Evolutionary conservation across 1,284 basidiomycete species (phyloP).

Genomic region (Irpex rosettiformis): DNA sequence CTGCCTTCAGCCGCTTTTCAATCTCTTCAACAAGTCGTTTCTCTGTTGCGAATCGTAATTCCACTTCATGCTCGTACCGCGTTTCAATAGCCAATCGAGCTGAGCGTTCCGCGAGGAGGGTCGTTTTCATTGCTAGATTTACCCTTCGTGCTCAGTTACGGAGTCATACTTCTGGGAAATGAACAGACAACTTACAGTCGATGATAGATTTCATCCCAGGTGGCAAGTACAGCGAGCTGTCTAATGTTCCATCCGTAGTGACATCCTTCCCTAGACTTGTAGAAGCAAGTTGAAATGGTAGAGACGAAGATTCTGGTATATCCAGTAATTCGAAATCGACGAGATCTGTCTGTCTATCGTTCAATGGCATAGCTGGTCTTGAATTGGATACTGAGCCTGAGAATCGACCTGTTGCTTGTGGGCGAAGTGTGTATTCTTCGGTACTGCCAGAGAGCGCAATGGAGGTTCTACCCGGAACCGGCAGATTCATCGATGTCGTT

Average conservation of each 20-base stretch:
- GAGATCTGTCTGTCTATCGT: background rate
- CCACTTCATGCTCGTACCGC: constrained; percentile 4
- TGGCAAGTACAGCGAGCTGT: constrained; percentile 5
- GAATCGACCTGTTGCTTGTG: no score
- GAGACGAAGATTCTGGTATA: background rate
- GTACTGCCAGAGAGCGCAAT: no score
- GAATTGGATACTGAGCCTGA: no score
- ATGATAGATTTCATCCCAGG: constrained; percentile 9
- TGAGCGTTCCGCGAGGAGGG: constrained; percentile 3
- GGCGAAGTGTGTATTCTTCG: no score
- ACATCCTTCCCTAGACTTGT: background rate
- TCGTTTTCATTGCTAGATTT: constrained; percentile 9
- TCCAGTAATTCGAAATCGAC: constrained; percentile 1
- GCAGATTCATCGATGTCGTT: no score
- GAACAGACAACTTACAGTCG: constrained; percentile 1
- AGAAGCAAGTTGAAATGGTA: background rate
- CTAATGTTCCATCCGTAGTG: background rate
- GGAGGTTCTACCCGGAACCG: no score
- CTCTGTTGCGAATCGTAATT: constrained; percentile 5
- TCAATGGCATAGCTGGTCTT: no score
- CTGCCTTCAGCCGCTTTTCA: background rate
- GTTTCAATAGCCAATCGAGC: constrained; percentile 8
- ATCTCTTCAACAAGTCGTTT: background rate
- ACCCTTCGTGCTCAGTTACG: background rate
- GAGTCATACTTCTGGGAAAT: no score